Conservation (phyloP, 352 stramenopile species). For the Phytophthora aleatoria region DNA sequence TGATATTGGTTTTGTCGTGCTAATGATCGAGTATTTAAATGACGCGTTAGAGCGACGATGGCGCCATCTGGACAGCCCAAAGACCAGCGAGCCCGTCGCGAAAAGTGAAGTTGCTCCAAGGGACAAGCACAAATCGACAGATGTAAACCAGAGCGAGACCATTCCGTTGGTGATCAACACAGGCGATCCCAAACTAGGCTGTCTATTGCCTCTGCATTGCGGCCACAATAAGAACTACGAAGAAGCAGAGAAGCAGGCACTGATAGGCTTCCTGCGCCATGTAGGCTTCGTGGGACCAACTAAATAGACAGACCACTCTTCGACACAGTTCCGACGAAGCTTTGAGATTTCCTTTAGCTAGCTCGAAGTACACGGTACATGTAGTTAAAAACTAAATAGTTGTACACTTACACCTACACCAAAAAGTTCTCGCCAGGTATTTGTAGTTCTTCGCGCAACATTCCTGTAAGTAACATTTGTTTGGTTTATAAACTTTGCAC, state of each 20-base stretch:
- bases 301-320: conserved; percentile 25
- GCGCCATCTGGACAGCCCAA: conserved; percentile 44
- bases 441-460: too few relatives aligned
- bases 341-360: too few relatives aligned
- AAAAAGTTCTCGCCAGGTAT: too few relatives aligned
- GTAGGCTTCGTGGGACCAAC: conserved; percentile 39
- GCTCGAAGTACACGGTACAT: too few relatives aligned
- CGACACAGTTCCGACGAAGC: neutral
- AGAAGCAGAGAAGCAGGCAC: conserved; percentile 69
- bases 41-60: conserved; percentile 66
- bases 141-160: conserved; percentile 4
- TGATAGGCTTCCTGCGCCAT: conserved; percentile 62
- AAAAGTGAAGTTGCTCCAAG: conserved; percentile 14
- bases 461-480: too few relatives aligned
- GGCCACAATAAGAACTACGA: conserved; percentile 88
- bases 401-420: too few relatives aligned
- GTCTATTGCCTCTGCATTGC: conserved; percentile 75
- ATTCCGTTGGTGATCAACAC: conserved; percentile 43
- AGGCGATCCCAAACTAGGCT: conserved; percentile 45
- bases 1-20: conserved; percentile 70
- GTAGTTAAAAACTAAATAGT: too few relatives aligned
- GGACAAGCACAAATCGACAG: conserved; percentile 1
- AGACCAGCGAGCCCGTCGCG: conserved; percentile 1
- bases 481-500: too few relatives aligned
- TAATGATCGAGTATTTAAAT: conserved; percentile 83